These are phyloP conservation scores for Heritiera fomes DNA, from an alignment of 345 rosid species.

Conservation along the genomic window DNA sequence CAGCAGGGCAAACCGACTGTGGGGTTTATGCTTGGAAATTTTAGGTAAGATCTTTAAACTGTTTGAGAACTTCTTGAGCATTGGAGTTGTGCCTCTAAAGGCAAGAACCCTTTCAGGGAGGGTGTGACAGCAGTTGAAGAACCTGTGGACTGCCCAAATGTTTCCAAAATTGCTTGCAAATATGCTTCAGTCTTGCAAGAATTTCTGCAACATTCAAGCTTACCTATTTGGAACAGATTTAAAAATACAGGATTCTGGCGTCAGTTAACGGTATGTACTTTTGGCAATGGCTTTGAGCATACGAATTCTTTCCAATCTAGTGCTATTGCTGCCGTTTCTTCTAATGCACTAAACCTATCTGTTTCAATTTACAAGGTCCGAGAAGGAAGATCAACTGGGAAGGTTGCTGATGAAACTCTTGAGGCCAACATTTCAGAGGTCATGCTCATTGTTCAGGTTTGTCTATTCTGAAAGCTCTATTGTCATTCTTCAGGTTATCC, in stretches of 20 bases:
- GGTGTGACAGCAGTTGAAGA: constrained; percentile 97
- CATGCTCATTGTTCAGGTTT: constrained; percentile 96
- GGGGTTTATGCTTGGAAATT: constrained; percentile 93
- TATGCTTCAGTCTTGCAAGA: constrained; percentile 82
- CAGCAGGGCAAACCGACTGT: constrained; percentile 74
- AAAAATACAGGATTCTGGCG: constrained; percentile 92
- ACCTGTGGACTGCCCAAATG: constrained; percentile 87
- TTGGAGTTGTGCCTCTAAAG: constrained; percentile 25
- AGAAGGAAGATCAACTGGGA: constrained; percentile 73
- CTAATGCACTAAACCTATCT: background rate
- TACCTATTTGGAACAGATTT: constrained; percentile 94
- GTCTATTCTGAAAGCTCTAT: constrained; percentile 12
- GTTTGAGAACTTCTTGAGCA: constrained; percentile 15
- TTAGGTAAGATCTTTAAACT: constrained; percentile 53
- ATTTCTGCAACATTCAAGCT: constrained; percentile 62
- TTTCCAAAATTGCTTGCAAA: constrained; percentile 66
- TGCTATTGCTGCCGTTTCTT: background rate
- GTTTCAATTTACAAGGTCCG: constrained; percentile 59
- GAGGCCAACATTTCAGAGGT: constrained; percentile 65
- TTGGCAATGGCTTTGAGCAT: constrained; percentile 10
- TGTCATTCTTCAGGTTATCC: background rate
- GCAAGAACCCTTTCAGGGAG: constrained; percentile 50
- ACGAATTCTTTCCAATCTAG: background rate
- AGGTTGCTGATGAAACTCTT: constrained; percentile 44
- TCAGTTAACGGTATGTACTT: constrained; percentile 73